A percentile compares a stretch with the other conserved stretches of the same genome.
phyloP scores from a whole-genome alignment of 1,284 basidiomycete species.

The Microbotryum violaceum region DNA sequence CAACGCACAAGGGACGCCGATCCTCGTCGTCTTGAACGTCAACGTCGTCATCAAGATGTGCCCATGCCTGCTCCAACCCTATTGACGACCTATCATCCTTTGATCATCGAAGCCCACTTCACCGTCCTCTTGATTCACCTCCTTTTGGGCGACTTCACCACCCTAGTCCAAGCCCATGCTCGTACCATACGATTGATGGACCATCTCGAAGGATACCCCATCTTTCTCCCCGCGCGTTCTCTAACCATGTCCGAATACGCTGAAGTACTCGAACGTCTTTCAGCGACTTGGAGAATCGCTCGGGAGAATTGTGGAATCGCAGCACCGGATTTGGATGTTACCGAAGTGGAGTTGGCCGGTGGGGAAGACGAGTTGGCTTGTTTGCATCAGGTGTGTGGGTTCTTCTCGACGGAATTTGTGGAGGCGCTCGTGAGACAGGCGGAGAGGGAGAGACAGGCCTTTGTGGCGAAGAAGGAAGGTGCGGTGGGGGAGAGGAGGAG shows the following conservation, averaged over 20 bases:
- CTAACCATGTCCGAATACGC: constrained; percentile 77
- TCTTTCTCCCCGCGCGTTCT: constrained; percentile 70
- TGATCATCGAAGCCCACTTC: constrained; percentile 72
- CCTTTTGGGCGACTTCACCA: constrained; percentile 61
- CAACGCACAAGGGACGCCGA: constrained; percentile 26
- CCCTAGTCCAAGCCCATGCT: constrained; percentile 55
- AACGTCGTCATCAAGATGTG: not conserved
- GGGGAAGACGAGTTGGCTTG: constrained; percentile 11
- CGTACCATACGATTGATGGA: constrained; percentile 60
- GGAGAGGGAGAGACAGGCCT: constrained; percentile 43
- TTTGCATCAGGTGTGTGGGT: constrained; percentile 23
- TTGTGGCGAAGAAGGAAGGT: constrained; percentile 46
- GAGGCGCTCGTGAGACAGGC: constrained; percentile 17
- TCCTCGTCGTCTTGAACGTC: constrained; percentile 43
- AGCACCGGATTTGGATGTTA: constrained; percentile 48
- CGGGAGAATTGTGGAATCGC: constrained; percentile 51
- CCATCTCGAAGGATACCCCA: constrained; percentile 70
- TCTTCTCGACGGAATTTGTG: constrained; percentile 20
- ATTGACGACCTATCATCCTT: constrained; percentile 74
- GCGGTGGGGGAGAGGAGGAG: constrained; percentile 1
- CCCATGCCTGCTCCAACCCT: constrained; percentile 18
- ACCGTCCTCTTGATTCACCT: constrained; percentile 61
- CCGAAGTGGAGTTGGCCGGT: constrained; percentile 39
- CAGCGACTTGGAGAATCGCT: constrained; percentile 54
- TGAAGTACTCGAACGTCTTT: constrained; percentile 66